Percentiles rank a stretch among this genome's conserved stretches.
Evolutionary conservation across 345 rosid species (phyloP).

Genomic region (Kernera saxatilis): DNA sequence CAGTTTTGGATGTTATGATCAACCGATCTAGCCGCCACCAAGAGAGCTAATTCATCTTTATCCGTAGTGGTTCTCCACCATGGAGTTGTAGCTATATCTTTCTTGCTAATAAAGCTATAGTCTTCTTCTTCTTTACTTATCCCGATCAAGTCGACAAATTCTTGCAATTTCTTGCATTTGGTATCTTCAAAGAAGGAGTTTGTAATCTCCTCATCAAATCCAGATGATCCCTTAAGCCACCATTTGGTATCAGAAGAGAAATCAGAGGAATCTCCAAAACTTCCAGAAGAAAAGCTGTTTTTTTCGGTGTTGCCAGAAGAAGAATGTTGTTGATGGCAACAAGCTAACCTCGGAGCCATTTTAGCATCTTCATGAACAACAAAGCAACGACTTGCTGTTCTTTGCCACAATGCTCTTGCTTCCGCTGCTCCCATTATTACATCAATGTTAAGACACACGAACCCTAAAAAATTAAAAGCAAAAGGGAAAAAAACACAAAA

Average conservation of each 20-base stretch:
- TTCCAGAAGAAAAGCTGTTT: slow-evolving; percentile 37
- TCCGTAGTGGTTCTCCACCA: slow-evolving; percentile 81
- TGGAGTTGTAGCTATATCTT: slow-evolving; percentile 30
- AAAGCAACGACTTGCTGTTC: slow-evolving; percentile 82
- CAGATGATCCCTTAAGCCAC: slow-evolving; percentile 71
- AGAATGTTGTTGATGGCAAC: slow-evolving; percentile 48
- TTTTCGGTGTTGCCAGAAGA: slow-evolving; percentile 42
- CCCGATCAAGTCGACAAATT: slow-evolving; percentile 39
- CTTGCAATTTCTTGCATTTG: slow-evolving; percentile 32
- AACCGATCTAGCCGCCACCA: slow-evolving; percentile 67
- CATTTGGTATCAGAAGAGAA: slow-evolving; percentile 70
- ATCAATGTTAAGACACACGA: slow-evolving; percentile 3
- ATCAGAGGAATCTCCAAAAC: slow-evolving; percentile 46
- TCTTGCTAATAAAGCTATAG: slow-evolving; percentile 27
- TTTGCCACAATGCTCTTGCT: slow-evolving; percentile 86
- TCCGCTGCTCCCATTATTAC: slow-evolving; percentile 85
- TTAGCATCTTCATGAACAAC: slow-evolving; percentile 78
- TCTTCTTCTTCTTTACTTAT: slow-evolving; percentile 20
- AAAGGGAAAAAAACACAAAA: neutral
- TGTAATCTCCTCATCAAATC: slow-evolving; percentile 20
- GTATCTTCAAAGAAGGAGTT: slow-evolving; percentile 20
- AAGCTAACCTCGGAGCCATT: slow-evolving; percentile 91
- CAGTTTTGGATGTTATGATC: slow-evolving; percentile 62
- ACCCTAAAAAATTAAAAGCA: neutral
- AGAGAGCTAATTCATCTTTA: slow-evolving; percentile 70